Percentiles rank a stretch among this genome's conserved stretches.
phyloP scores from a whole-genome alignment of 2,329 filamentous ascomycete species.

The Cercospora sp. region DNA sequence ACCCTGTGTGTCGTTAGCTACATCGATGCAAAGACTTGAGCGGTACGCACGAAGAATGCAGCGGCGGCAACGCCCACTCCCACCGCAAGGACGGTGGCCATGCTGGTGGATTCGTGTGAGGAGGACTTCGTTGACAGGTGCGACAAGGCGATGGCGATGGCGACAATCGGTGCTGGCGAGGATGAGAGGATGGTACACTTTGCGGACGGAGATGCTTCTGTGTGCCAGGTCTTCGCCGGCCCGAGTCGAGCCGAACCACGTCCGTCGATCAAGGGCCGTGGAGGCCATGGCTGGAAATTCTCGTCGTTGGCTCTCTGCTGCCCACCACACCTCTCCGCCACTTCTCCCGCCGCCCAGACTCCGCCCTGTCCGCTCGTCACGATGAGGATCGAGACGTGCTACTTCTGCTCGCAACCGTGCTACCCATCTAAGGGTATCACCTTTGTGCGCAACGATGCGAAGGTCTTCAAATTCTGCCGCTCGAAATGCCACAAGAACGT shows the following conservation, averaged over 20 bases:
- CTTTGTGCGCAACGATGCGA: constrained; percentile 67
- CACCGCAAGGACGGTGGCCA: constrained; percentile 62
- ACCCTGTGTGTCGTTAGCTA: constrained; percentile 59
- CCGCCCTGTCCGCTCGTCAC: constrained; percentile 3
- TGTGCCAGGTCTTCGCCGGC: background rate
- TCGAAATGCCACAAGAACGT: constrained; percentile 65
- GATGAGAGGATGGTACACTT: background rate
- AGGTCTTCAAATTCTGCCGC: constrained; percentile 67
- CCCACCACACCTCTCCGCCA: background rate
- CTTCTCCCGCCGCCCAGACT: background rate
- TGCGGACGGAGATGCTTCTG: background rate
- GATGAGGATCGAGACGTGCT: constrained; percentile 63
- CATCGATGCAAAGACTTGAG: background rate
- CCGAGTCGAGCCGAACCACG: constrained; percentile 1
- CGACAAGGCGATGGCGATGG: background rate
- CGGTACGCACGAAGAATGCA: constrained; percentile 61
- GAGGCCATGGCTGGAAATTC: constrained; percentile 2
- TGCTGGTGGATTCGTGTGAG: constrained; percentile 35
- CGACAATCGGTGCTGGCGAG: background rate
- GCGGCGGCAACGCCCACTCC: constrained; percentile 63
- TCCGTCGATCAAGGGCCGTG: constrained; percentile 1
- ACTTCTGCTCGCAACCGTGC: constrained; percentile 69
- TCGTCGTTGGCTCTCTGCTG: background rate
- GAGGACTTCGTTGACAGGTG: background rate
- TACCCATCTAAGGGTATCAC: constrained; percentile 67